These are phyloP conservation scores for Elsinoe ampelina DNA, from an alignment of 2,329 filamentous ascomycete genomes.

Conservation along the genomic window DNA sequence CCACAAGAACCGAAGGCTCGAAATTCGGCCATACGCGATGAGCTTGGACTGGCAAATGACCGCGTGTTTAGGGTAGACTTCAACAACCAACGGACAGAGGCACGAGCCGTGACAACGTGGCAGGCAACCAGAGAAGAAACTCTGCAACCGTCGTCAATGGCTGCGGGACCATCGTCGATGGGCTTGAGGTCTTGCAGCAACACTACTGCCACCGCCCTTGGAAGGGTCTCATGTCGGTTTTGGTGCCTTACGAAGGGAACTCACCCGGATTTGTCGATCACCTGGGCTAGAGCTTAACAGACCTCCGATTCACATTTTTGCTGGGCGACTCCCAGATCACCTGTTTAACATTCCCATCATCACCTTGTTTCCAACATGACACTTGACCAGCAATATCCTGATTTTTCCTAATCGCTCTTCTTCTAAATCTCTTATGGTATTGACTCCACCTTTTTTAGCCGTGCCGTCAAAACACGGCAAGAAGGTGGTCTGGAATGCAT, in stretches of 20 bases:
- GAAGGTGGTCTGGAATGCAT: conserved; percentile 17
- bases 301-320: not conserved
- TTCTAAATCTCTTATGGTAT: not conserved
- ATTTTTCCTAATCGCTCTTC: not conserved
- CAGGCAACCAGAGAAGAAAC: not conserved
- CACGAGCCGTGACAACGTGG: not conserved
- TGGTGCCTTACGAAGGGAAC: not conserved
- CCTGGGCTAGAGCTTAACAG: not conserved
- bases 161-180: conserved; percentile 14
- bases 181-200: not conserved
- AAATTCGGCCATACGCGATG: not conserved
- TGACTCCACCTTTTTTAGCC: not conserved
- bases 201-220: conserved; percentile 14
- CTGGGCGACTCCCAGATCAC: not conserved
- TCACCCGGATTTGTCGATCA: not conserved
- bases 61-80: no score
- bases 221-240: conserved; percentile 16
- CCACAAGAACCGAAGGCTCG: not conserved
- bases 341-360: not conserved
- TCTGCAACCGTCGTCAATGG: not conserved
- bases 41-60: no score
- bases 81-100: not conserved
- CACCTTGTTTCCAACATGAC: not conserved
- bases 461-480: not conserved
- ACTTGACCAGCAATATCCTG: not conserved